These are phyloP conservation scores for Gnetum montanum DNA, from an alignment of 75 land plant genomes.

Conservation along the genomic window DNA sequence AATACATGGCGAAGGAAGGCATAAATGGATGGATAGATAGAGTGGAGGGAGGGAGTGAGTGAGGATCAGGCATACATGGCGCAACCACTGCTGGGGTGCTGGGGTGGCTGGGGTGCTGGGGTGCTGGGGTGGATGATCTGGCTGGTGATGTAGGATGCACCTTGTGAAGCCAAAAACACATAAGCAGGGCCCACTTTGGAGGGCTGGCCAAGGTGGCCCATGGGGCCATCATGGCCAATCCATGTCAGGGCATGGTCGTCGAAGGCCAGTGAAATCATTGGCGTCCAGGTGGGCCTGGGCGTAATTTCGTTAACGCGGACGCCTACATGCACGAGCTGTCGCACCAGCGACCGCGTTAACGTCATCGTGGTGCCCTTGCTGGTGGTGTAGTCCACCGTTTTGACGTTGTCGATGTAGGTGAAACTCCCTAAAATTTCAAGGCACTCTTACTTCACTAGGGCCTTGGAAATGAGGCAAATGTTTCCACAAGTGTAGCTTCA, in stretches of 20 bases:
- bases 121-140: constrained; percentile 85
- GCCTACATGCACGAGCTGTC: constrained; percentile 52
- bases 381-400: constrained; percentile 54
- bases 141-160: constrained; percentile 59
- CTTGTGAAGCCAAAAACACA: constrained; percentile 62
- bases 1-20: no score
- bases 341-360: constrained; percentile 56
- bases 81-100: constrained; percentile 61
- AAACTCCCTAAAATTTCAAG: no score
- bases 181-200: constrained; percentile 54
- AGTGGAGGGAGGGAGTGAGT: no score
- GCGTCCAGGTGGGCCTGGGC: constrained; percentile 79
- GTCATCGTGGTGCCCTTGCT: constrained; percentile 77
- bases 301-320: constrained; percentile 81
- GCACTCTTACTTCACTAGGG: no score
- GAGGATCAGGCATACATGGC: no score
- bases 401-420: constrained; percentile 54
- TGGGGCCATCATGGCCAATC: constrained; percentile 39
- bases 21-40: no score
- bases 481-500: no score
- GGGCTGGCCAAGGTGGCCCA: constrained; percentile 62
- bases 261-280: constrained; percentile 51
- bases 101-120: no score
- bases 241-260: constrained; percentile 29
- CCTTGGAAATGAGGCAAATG: no score